Evolutionary conservation across 1,139 yeast genomes (phyloP).

Genomic region (Hyphopichia khmerensis): DNA sequence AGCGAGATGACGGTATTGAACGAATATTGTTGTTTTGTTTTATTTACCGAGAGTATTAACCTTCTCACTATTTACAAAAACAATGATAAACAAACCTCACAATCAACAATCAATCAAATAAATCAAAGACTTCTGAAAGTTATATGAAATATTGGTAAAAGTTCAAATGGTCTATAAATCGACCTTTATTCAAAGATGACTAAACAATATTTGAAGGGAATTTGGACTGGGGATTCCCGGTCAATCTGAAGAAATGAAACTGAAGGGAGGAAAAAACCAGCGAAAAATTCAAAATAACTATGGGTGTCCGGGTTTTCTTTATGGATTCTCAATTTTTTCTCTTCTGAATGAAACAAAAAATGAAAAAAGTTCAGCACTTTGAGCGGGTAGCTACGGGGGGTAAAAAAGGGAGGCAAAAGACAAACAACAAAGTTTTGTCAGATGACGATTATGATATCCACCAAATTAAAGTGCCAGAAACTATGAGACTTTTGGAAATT

Average conservation of each 20-base stretch:
- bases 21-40: not conserved
- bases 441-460: not conserved
- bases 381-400: constrained; percentile 2
- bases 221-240: not conserved
- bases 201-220: too few species aligned
- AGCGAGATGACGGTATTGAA: not conserved
- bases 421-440: too few species aligned
- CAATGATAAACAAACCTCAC: not conserved
- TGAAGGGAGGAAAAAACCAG: not conserved
- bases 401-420: not conserved
- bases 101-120: not conserved
- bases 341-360: too few species aligned
- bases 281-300: constrained; percentile 4
- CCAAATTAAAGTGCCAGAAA: not conserved
- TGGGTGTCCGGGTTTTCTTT: constrained; percentile 14
- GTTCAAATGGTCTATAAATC: too few species aligned
- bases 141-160: too few species aligned
- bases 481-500: not conserved
- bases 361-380: constrained; percentile 1
- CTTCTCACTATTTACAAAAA: not conserved
- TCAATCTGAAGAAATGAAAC: too few species aligned
- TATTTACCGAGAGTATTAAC: not conserved
- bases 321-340: not conserved
- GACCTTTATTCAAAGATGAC: too few species aligned
- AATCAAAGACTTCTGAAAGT: not conserved